Evolutionary conservation across 768 basidiomycete species (phyloP).

Genomic region (Daedalea quercina): DNA sequence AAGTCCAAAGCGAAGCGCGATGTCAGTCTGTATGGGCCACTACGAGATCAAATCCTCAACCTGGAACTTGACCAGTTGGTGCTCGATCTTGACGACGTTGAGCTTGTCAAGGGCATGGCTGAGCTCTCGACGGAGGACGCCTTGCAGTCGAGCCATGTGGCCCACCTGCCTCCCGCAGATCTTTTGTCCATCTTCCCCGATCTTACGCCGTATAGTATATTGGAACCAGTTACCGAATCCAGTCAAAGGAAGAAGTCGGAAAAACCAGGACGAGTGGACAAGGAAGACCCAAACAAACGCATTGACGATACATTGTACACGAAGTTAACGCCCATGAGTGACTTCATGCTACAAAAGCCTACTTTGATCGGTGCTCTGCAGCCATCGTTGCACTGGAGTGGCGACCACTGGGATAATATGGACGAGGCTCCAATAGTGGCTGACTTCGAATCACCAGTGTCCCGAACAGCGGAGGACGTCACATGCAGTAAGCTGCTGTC

Average conservation of each 20-base stretch:
- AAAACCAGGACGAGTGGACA: conserved; percentile 39
- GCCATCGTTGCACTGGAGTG: conserved; percentile 69
- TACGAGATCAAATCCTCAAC: conserved; percentile 53
- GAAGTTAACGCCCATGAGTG: conserved; percentile 67
- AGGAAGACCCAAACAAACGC: conserved; percentile 68
- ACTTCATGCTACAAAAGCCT: conserved; percentile 77
- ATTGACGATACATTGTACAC: conserved; percentile 74
- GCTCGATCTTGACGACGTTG: conserved; percentile 44
- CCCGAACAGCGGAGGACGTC: conserved; percentile 25
- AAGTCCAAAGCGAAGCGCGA: conserved; percentile 35
- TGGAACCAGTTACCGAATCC: conserved; percentile 31
- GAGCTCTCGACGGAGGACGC: conserved; percentile 22
- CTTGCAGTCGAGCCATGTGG: conserved; percentile 10
- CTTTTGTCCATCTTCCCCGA: conserved; percentile 81
- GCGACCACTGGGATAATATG: conserved; percentile 56
- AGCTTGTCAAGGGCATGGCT: conserved; percentile 23
- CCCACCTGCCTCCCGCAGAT: conserved; percentile 33
- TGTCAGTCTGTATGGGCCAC: conserved; percentile 40
- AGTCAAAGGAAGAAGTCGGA: conserved; percentile 43
- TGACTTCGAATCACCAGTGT: conserved; percentile 32
- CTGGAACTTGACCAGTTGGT: conserved; percentile 40
- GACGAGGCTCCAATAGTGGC: conserved; percentile 47
- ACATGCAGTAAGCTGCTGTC: conserved; percentile 20
- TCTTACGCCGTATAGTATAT: conserved; percentile 52
- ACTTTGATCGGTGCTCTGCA: conserved; percentile 80